Evolutionary conservation across 805 yeast genomes (phyloP).

Genomic region (Kuraishia floccosa): DNA sequence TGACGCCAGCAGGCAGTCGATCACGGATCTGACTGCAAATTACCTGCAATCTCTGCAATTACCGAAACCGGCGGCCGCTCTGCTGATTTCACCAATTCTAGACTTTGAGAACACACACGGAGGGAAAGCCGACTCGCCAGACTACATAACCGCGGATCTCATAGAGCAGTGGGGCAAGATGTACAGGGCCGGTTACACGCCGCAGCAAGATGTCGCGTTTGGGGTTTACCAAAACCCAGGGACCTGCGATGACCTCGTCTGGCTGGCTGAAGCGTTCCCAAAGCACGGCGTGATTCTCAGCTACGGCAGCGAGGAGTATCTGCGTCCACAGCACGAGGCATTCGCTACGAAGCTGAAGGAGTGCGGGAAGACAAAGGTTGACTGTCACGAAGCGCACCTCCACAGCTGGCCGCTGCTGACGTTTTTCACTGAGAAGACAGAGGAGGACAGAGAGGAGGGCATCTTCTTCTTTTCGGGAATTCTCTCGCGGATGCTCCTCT

Average conservation of each 20-base stretch:
- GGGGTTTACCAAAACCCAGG: conserved; percentile 21
- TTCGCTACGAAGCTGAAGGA: conserved; percentile 14
- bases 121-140: conserved; percentile 4
- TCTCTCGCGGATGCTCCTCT: conserved; percentile 30
- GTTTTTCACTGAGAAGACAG: conserved; percentile 26
- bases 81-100: conserved; percentile 17
- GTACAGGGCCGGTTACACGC: conserved; percentile 6
- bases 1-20: not conserved
- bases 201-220: conserved; percentile 3
- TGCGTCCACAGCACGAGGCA: conserved; percentile 23
- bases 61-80: conserved; percentile 11
- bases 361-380: conserved; percentile 20
- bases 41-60: too few relatives aligned
- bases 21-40: conserved; percentile 8
- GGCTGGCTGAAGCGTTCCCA: conserved; percentile 32
- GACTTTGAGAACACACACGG: conserved; percentile 6
- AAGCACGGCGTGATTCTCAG: conserved; percentile 24
- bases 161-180: conserved; percentile 7
- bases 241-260: conserved; percentile 12
- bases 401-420: conserved; percentile 39
- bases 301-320: conserved; percentile 31
- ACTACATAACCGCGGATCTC: conserved; percentile 8
- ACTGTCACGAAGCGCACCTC: conserved; percentile 19
- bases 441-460: conserved; percentile 30
- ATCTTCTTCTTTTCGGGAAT: conserved; percentile 24